A percentile compares a stretch with the other conserved stretches of the same genome.
These are phyloP conservation scores for Tolypocladium ophioglossoides DNA, from an alignment of 2,329 filamentous ascomycete genomes.

Conservation along the genomic window DNA sequence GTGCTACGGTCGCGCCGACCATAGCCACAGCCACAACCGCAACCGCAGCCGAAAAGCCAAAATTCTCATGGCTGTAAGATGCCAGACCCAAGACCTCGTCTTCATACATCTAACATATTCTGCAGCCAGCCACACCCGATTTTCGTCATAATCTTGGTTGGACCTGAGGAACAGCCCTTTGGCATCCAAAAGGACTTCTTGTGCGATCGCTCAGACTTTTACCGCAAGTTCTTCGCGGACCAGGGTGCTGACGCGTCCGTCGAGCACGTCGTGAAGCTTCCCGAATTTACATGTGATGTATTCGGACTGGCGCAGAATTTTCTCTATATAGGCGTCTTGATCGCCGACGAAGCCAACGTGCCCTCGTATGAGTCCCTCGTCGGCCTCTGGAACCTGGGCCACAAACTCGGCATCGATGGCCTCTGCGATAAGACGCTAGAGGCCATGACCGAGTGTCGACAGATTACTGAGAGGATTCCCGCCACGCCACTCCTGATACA, in stretches of 20 bases:
- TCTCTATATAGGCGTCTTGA: constrained; percentile 40
- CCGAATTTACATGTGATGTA: constrained; percentile 34
- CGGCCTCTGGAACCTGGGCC: constrained; percentile 44
- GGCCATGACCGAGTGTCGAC: constrained; percentile 45
- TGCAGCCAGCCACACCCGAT: constrained; percentile 41
- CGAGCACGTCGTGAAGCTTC: constrained; percentile 40
- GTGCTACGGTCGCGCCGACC: constrained; percentile 3
- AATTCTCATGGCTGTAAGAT: constrained; percentile 28
- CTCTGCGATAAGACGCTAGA: constrained; percentile 46
- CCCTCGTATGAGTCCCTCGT: constrained; percentile 45
- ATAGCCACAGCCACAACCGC: neutral
- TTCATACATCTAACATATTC: constrained; percentile 1
- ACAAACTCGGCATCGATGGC: constrained; percentile 40
- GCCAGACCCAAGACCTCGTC: neutral
- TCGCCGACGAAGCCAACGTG: constrained; percentile 27
- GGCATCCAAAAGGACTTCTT: constrained; percentile 50
- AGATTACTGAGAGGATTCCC: constrained; percentile 43
- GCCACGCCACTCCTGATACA: constrained; percentile 47
- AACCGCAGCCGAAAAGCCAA: neutral
- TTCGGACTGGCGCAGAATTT: constrained; percentile 47
- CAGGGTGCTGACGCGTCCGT: constrained; percentile 25
- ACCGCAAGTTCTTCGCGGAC: constrained; percentile 32
- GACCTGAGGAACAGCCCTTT: constrained; percentile 40
- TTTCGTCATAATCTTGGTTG: constrained; percentile 45
- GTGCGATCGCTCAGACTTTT: constrained; percentile 39